phyloP scores from a whole-genome alignment of 805 yeast genomes.

The Pichia californica region DNA sequence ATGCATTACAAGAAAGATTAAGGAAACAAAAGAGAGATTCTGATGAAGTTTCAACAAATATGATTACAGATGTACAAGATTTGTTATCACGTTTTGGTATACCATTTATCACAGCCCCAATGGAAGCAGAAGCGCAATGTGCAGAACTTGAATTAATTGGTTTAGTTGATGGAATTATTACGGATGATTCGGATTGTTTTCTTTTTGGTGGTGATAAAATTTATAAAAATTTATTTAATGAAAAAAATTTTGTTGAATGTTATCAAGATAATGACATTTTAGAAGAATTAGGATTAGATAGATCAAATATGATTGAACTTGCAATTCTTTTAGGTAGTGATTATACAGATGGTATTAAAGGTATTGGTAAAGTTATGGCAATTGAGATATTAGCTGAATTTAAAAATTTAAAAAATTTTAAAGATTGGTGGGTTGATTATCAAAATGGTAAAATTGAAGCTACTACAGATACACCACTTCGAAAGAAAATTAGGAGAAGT shows the following conservation, averaged over 20 bases:
- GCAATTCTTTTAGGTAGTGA: constrained; percentile 90
- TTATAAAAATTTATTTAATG: constrained; percentile 91
- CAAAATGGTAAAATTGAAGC: constrained; percentile 36
- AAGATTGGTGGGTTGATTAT: constrained; percentile 51
- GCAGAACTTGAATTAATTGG: constrained; percentile 65
- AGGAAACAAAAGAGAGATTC: constrained; percentile 75
- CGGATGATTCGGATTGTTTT: constrained; percentile 97
- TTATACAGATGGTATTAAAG: constrained; percentile 87
- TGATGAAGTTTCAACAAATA: constrained; percentile 79
- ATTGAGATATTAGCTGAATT: constrained; percentile 89
- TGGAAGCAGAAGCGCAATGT: constrained; percentile 99
- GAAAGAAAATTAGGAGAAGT: constrained; percentile 51
- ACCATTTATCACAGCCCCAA: constrained; percentile 92
- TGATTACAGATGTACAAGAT: constrained; percentile 90
- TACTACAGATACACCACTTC: constrained; percentile 39
- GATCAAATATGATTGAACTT: constrained; percentile 63
- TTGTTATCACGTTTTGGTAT: constrained; percentile 82
- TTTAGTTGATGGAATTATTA: constrained; percentile 89
- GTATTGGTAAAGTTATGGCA: constrained; percentile 91
- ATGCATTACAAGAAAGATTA: constrained; percentile 51
- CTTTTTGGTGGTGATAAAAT: constrained; percentile 81
- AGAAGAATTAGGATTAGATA: constrained; percentile 56
- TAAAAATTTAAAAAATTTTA: constrained; percentile 37
- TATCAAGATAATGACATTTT: constrained; percentile 57
- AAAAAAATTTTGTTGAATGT: constrained; percentile 85